Evolutionary conservation across 2,329 filamentous ascomycete genomes (phyloP).

Genomic region (Chaetomium sp.): DNA sequence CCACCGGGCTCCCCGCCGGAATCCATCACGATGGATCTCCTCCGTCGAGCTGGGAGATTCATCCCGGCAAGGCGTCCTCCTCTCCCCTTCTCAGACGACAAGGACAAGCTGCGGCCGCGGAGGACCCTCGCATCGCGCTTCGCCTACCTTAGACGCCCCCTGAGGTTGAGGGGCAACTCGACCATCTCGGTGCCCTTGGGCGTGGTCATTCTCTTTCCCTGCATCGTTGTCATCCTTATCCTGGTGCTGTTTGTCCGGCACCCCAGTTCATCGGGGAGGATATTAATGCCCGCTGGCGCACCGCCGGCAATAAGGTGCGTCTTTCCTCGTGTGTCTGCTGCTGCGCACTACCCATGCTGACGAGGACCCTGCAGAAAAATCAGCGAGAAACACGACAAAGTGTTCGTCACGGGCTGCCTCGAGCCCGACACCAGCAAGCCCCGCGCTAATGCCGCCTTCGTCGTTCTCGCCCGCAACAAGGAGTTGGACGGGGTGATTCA

Average conservation of each 20-base stretch:
- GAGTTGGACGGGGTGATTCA: slow-evolving; percentile 95
- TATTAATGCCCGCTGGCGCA: slow-evolving; percentile 84
- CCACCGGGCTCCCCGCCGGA: slow-evolving; percentile 27
- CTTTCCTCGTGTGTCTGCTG: slow-evolving; percentile 9
- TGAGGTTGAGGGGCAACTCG: slow-evolving; percentile 89
- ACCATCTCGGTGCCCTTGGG: slow-evolving; percentile 90
- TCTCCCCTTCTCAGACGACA: slow-evolving; percentile 56
- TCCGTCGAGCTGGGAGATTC: slow-evolving; percentile 57
- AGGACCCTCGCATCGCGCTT: slow-evolving; percentile 54
- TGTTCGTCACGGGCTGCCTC: slow-evolving; percentile 88
- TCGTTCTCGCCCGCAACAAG: slow-evolving; percentile 93
- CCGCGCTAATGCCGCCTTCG: slow-evolving; percentile 91
- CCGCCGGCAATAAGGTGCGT: slow-evolving; percentile 86
- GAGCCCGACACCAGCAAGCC: slow-evolving; percentile 77
- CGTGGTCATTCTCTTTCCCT: slow-evolving; percentile 88
- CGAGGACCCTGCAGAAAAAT: slow-evolving; percentile 70
- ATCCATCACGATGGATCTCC: slow-evolving; percentile 56
- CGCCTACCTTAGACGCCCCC: slow-evolving; percentile 81
- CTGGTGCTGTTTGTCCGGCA: slow-evolving; percentile 86
- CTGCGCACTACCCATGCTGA: slow-evolving; percentile 12
- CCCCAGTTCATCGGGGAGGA: slow-evolving; percentile 77
- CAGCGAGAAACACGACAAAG: slow-evolving; percentile 94
- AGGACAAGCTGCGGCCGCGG: slow-evolving; percentile 47
- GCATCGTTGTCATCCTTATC: slow-evolving; percentile 88
- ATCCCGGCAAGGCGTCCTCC: slow-evolving; percentile 47